Conservation (phyloP, 768 basidiomycete genomes). For the Chalciporus pseudorubinellus region DNA sequence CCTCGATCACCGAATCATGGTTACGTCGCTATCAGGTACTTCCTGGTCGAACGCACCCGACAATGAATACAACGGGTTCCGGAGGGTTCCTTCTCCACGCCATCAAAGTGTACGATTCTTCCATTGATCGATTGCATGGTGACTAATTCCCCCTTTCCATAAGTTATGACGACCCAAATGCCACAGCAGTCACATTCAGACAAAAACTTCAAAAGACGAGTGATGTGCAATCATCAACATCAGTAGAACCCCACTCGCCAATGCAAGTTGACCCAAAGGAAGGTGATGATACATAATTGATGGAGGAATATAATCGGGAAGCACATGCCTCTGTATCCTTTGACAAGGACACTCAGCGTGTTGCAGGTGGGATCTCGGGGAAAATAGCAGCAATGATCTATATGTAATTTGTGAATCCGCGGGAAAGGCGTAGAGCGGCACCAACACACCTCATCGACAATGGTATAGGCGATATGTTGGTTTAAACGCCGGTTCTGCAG, state of each 20-base stretch:
- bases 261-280: constrained; percentile 16
- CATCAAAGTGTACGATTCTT: constrained; percentile 70
- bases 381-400: constrained; percentile 63
- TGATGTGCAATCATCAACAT: constrained; percentile 1
- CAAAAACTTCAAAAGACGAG: constrained; percentile 33
- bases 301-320: not conserved
- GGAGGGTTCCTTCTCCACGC: constrained; percentile 86
- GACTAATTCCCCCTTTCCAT: constrained; percentile 2
- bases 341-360: constrained; percentile 2
- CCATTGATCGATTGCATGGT: not conserved
- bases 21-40: constrained; percentile 89
- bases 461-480: constrained; percentile 85
- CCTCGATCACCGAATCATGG: constrained; percentile 84
- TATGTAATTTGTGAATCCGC: constrained; percentile 4
- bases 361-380: constrained; percentile 41
- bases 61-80: constrained; percentile 85
- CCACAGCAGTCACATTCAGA: constrained; percentile 49
- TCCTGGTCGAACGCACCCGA: constrained; percentile 95
- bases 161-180: constrained; percentile 66
- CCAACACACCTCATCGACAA: constrained; percentile 79
- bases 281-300: constrained; percentile 2
- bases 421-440: not conserved
- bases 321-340: not conserved
- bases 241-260: constrained; percentile 6
- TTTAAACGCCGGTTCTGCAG: constrained; percentile 93